Evolutionary conservation across 352 stramenopile species (phyloP), one percentile per base, ranked within the genome.

Genomic region (Lagenidium giganteum): DNA sequence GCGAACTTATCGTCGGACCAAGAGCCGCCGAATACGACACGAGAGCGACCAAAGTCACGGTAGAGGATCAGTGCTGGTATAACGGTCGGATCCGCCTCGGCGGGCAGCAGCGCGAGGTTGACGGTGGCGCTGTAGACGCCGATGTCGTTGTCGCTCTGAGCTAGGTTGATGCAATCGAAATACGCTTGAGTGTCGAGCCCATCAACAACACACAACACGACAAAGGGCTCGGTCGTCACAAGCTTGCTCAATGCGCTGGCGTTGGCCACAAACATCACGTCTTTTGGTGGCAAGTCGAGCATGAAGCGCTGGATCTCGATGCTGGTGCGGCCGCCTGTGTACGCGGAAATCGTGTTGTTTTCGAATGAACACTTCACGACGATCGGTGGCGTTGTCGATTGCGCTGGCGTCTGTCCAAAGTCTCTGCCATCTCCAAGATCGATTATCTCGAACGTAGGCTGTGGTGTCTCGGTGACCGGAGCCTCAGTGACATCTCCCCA

Each of bases 301-400:
- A 67, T 54, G 33, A 60, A 72, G 5, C 61, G 57, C 46, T 67
- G 65, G 30, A 76, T 45, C 42, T 72, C 61, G 25, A 56, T 57
- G 51, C 61, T 76, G 4, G 54, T 59, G 9, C 56, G 43, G 5
- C 61, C 58, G 22, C 61, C 61, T 9, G 27, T 47, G 54, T 76
- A 76, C 18, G 47, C 24, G 23, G 63, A 45, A 13, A 67, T 25
- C 4, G 31, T 45, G 17, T 33, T 41, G 13, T 47, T 38, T 12
- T 41, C 35, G 8, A 31, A 27, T 17, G 54, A 53, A 27, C 61
- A 71, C 14, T 26, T 18, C 8, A 16, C 16, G 6, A 21, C 27
- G 17, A 11, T 42, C n/a, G n/a, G n/a, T n/a, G n/a, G n/a, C n/a
- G n/a, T n/a, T n/a, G n/a, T n/a, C n/a, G n/a, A n/a, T n/a, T n/a